phyloP scores from a whole-genome alignment of 2,329 filamentous ascomycete genomes.

The Penicillium italicum region DNA sequence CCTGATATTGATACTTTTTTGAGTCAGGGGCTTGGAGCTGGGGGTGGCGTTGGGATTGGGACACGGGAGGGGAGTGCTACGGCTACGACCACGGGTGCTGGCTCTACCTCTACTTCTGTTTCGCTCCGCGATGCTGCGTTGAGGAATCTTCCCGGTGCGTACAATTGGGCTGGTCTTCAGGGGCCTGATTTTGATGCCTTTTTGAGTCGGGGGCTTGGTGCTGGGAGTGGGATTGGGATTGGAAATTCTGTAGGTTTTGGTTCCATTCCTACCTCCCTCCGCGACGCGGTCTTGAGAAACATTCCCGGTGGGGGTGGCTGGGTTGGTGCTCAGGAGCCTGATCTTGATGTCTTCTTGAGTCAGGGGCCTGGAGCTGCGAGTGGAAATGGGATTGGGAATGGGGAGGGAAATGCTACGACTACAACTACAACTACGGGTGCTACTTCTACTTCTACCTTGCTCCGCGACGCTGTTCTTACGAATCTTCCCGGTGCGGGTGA shows the following conservation, averaged over 20 bases:
- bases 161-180: slow-evolving; percentile 35
- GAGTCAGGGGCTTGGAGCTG: background rate
- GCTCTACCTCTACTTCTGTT: background rate
- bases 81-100: background rate
- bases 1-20: slow-evolving; percentile 35
- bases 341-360: slow-evolving; percentile 31
- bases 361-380: background rate
- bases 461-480: slow-evolving; percentile 31
- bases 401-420: background rate
- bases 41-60: background rate
- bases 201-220: slow-evolving; percentile 22
- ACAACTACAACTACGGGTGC: slow-evolving; percentile 2
- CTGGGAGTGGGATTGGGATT: too few relatives aligned
- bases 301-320: slow-evolving; percentile 34
- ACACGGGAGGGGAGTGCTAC: background rate
- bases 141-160: slow-evolving; percentile 29
- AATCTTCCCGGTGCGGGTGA: slow-evolving; percentile 33
- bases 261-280: slow-evolving; percentile 17
- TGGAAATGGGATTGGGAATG: background rate
- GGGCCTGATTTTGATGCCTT: too few relatives aligned
- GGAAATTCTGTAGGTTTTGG: background rate
- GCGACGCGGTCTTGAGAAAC: slow-evolving; percentile 30
- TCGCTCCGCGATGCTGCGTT: slow-evolving; percentile 32
- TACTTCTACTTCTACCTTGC: slow-evolving; percentile 7
- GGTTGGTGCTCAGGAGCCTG: slow-evolving; percentile 36